A percentile compares a stretch with the other conserved stretches of the same genome.
phyloP scores from a whole-genome alignment of 2,329 filamentous ascomycete species.

The Myotisia sp. region DNA sequence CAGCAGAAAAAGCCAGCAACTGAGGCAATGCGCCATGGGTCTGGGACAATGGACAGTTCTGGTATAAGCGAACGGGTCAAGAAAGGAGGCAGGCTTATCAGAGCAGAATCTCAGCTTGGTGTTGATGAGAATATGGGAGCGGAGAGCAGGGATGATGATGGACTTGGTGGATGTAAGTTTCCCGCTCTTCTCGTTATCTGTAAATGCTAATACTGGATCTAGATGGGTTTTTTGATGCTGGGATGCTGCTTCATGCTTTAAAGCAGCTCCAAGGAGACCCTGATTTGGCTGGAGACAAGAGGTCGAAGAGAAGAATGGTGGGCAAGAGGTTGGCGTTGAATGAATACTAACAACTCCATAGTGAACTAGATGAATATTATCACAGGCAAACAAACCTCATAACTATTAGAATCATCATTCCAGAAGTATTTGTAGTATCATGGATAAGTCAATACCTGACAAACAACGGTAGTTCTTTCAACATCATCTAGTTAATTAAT shows the following conservation, averaged over 20 bases:
- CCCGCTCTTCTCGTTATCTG: constrained; percentile 8
- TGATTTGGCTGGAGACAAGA: constrained; percentile 24
- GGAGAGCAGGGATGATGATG: constrained; percentile 62
- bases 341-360: too few relatives aligned
- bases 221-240: constrained; percentile 97
- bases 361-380: too few relatives aligned
- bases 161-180: constrained; percentile 79
- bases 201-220: constrained; percentile 8
- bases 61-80: constrained; percentile 22
- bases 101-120: constrained; percentile 31
- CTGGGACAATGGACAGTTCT: constrained; percentile 30
- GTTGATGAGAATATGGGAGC: constrained; percentile 39
- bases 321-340: constrained; percentile 36
- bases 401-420: too few relatives aligned
- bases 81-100: constrained; percentile 63
- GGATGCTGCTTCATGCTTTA: constrained; percentile 80
- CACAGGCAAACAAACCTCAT: too few relatives aligned
- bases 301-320: constrained; percentile 27
- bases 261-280: constrained; percentile 41
- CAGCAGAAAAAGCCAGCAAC: constrained; percentile 39
- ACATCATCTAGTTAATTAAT: too few relatives aligned
- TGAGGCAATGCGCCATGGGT: constrained; percentile 49
- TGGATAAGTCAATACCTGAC: too few relatives aligned
- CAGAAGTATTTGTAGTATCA: too few relatives aligned
- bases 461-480: too few relatives aligned